Evolutionary conservation across 139 green algal species (phyloP), one percentile per base, ranked within the genome.

Genomic region (Coccomyxa sp.): DNA sequence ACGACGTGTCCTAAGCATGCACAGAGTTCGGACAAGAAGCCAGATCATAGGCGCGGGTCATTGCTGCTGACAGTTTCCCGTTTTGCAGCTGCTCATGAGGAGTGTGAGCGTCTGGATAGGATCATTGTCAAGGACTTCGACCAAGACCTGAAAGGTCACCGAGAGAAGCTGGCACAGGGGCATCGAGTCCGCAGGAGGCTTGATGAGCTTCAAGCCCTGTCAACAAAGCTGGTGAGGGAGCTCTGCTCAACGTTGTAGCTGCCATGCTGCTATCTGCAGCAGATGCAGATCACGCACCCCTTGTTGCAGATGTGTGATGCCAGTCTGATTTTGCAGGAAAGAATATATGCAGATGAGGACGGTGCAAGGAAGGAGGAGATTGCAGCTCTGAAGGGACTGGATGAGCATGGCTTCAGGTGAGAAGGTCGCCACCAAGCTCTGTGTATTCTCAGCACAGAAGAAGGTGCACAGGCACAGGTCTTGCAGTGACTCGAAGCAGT

Each of bases 291-390:
- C 50, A 71, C 22, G 24, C 7, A 36, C 37, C 24, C 36, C 24
- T 64, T 10, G 12, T 24, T 22, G 0, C 36, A 70, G 0, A 31
- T 69, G 71, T 37, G 41, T 24, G 27, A 10, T 77, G 73, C 38
- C 37, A 37, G 16, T 35, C n/a, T 64, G 38, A 33, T 2, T 18
- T 44, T 70, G 22, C 85, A 97, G 94, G 78, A 87, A 7, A 78
- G 82, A 4, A 89, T 97, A 5, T 98, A 98, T 76, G 90, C 95
- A 31, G 96, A 99, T 82, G 89, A 92, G 8, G 92, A 98, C 40
- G 87, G 85, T 0, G 81, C 88, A 0, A 78, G 96, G 4, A 91
- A 91, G 71, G 92, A 98, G 76, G 96, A 99, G 74, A 97, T 99
- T 80, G 93, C 91, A 35, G 82, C 85, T 1, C 76, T 99, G 41